phyloP scores from a whole-genome alignment of 208 protist species.

The Leishmania tarentolae region DNA sequence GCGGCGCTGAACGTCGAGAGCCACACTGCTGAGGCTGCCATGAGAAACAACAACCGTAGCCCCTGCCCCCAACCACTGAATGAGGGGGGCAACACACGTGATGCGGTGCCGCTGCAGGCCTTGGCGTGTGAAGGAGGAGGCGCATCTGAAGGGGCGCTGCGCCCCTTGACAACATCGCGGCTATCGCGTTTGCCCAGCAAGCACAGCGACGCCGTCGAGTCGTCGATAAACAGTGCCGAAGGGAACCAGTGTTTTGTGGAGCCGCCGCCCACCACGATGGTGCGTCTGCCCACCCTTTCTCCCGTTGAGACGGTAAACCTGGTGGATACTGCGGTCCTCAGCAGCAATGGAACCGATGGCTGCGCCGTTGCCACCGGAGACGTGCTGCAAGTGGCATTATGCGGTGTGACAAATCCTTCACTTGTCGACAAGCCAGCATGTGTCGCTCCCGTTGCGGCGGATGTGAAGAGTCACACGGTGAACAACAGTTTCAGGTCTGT shows the following conservation, averaged over 20 bases:
- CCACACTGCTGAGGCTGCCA: neutral
- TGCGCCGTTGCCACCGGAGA: neutral
- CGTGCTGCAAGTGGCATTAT: neutral
- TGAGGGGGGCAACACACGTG: neutral
- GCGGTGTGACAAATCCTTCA: neutral
- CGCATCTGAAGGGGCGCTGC: neutral
- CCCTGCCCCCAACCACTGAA: neutral
- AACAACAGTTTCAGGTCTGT: neutral
- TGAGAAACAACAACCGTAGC: neutral
- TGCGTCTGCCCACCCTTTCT: neutral
- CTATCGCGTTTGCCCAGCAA: constrained; percentile 21
- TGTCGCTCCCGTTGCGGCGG: neutral
- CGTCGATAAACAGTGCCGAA: neutral
- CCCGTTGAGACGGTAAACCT: neutral
- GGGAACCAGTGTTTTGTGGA: neutral
- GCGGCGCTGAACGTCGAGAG: constrained; percentile 19
- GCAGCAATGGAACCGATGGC: neutral
- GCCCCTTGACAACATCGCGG: constrained; percentile 14
- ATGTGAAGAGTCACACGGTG: neutral
- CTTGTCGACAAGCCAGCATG: neutral
- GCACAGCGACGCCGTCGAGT: constrained; percentile 21
- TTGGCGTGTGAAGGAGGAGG: neutral
- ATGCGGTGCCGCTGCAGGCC: neutral
- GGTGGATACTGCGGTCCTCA: neutral
- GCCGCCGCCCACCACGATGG: neutral